These are phyloP conservation scores for Aspergillus flavus DNA, from an alignment of 2,329 filamentous ascomycete genomes.

Conservation along the genomic window DNA sequence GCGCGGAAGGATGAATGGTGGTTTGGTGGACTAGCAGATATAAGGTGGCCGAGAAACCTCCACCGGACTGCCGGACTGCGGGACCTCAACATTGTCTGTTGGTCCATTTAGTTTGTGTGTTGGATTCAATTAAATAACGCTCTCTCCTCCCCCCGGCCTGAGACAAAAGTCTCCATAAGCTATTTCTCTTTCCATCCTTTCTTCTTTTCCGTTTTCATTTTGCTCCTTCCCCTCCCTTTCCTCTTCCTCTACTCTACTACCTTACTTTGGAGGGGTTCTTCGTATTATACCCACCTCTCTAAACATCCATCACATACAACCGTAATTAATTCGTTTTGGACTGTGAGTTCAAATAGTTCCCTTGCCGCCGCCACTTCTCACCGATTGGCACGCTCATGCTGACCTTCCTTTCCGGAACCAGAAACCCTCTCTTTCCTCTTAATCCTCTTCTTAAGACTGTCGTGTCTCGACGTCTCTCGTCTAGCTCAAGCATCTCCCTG, in stretches of 20 bases:
- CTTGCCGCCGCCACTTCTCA: slow-evolving; percentile 2
- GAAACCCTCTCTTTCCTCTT: background rate
- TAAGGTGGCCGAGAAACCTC: slow-evolving; percentile 12
- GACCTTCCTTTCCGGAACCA: background rate
- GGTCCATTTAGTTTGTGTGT: slow-evolving; percentile 10
- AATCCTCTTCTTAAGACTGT: background rate
- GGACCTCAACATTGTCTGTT: slow-evolving; percentile 24
- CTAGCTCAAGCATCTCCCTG: background rate
- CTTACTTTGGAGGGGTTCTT: background rate
- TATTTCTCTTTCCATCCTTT: slow-evolving; percentile 13
- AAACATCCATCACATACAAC: background rate
- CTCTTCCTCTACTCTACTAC: background rate
- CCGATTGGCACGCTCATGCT: background rate
- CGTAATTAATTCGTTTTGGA: background rate
- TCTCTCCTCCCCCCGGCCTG: slow-evolving; percentile 3
- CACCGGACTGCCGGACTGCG: slow-evolving; percentile 24
- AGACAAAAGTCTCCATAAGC: background rate
- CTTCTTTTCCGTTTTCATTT: slow-evolving; percentile 12
- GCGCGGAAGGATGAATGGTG: slow-evolving; percentile 1
- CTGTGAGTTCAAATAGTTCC: slow-evolving; percentile 1
- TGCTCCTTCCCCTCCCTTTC: slow-evolving; percentile 5
- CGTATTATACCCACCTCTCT: slow-evolving; percentile 2
- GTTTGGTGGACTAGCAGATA: slow-evolving; percentile 2
- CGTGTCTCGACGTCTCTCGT: background rate
- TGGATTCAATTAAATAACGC: slow-evolving; percentile 19